phyloP scores from a whole-genome alignment of 176 grass and related monocot genomes.

The Otatea glauca region DNA sequence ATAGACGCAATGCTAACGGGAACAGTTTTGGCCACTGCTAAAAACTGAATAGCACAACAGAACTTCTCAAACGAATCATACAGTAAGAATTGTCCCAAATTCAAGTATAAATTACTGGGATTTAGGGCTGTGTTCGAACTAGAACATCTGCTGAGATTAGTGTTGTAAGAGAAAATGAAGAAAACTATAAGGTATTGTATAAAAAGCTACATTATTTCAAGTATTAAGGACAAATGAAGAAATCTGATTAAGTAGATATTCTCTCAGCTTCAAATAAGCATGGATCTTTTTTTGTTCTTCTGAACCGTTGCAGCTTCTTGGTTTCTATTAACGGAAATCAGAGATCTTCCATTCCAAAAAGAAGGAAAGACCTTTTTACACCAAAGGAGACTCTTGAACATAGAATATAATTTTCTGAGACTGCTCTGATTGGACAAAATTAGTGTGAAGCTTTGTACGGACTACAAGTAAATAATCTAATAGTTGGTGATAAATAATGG shows the following conservation, averaged over 20 bases:
- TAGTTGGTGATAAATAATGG: not conserved
- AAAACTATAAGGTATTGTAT: not conserved
- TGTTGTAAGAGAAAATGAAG: not conserved
- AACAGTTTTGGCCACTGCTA: not conserved
- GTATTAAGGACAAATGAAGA: not conserved
- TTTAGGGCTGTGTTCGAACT: not conserved
- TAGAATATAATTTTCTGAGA: too few relatives aligned
- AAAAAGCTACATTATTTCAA: not conserved
- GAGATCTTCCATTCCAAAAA: too few relatives aligned
- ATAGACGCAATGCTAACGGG: slow-evolving; percentile 1
- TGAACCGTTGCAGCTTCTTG: too few relatives aligned
- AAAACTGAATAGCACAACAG: slow-evolving; percentile 1
- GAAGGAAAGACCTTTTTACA: too few relatives aligned
- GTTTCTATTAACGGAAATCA: too few relatives aligned
- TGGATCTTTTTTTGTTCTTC: too few relatives aligned
- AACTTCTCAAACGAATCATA: not conserved
- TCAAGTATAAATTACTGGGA: not conserved
- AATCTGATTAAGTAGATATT: not conserved
- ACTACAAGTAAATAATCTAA: not conserved
- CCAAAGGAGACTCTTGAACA: too few relatives aligned
- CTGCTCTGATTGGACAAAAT: too few relatives aligned
- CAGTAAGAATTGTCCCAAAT: not conserved
- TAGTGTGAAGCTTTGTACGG: not conserved
- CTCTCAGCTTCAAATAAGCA: slow-evolving; percentile 12
- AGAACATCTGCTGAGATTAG: not conserved